Base-by-base conservation (phyloP, 176 grass and related monocot genomes). In the Avena eriantha region DNA sequence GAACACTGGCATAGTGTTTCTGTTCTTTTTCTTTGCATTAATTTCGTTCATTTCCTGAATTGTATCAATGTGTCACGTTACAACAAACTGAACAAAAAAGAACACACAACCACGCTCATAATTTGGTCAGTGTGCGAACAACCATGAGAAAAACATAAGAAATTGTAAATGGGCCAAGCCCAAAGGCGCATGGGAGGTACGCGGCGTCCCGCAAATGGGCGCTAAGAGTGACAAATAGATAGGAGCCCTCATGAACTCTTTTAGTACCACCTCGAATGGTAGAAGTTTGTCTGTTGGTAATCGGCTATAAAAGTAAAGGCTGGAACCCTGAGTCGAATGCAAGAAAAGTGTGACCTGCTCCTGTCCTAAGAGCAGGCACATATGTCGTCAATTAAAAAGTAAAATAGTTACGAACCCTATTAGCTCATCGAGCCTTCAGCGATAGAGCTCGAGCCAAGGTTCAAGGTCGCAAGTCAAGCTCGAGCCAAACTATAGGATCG, bases 211-310 rank as follows among this genome's bases (percentile, higher is more conserved):
- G 45, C 45, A 47, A 10, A 10, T 10, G 45, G 45, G 10, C 9
- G 45, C 10, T 47, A 10, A 47, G 45, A 47, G 45, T 47, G 45
- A 9, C 8, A 47, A 47, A 47, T 10, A 47, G 45, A 47, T 10
- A 47, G 45, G 10, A 47, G 45, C 45, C 9, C 45, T 26, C 1
- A 10, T 67, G 7, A 67, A 67, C 26, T 67, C 64, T 34, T 67
- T 67, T 34, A 67, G 64, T 67, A 67, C 64, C 64, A 67, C 64
- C 64, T 67, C 64, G 29, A 14, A 29, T 67, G 26, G 64, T 34
- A 67, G 26, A 67, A 67, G 29, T 67, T 23, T 64, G 64, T 33
- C 14, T 34, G 7, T 34, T 67, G 64, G 34, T 29, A 29, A 67
- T 67, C 29, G 23, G 63, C 13, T 29, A 66, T 66, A 66, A 66